Base-by-base conservation (phyloP, 352 stramenopile genomes). In the Hyaloperonospora brassicae region DNA sequence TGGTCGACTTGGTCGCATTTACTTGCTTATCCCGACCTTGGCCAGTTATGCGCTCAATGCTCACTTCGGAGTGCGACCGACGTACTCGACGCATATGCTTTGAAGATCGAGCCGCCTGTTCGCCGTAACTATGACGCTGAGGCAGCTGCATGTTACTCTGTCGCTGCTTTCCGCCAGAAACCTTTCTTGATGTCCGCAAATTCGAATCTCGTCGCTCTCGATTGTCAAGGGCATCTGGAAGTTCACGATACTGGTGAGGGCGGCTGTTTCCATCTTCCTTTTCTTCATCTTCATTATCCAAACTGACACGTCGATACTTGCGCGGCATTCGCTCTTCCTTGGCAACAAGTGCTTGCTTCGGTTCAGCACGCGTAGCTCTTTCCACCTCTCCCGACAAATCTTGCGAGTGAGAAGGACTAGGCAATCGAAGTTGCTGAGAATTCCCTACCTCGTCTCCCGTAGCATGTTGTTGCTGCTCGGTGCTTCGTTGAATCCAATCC, bases 401-500 rank as follows among this genome's bases (percentile, higher is more conserved):
- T 50, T 89, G 76, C 5, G 79, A 87, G 49, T 84, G 74, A 7
- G 74, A 76, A 25, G 76, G 76, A 56, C 79, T 89, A 1, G 70
- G 55, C 31, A 70, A 30, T 5, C 66, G 64, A 56, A 80, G 70
- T 36, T 80, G 69, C 36, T 68, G 64, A 3, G 55, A 17, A 38
- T 46, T 49, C 13, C 54, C 57, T 30, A 68, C 10, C 24, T 68
- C 64, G 23, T 67, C 62, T 25, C 52, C 64, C 14, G 36, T 45
- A 36, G 64, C 56, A 11, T 66, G 56, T 41, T 62, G 65, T 51
- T 78, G 69, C 27, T 78, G 59, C 27, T 84, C 70, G 2, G 69
- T 84, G 46, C 68, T 88, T 23, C 79, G 71, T 51, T 86, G 68
- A 43, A 91, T 85, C 82, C 78, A 89, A 38, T 89, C 70, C 17